Evolutionary conservation across 345 rosid species (phyloP), one percentile per base, ranked within the genome.

Genomic region (Microcos paniculata): DNA sequence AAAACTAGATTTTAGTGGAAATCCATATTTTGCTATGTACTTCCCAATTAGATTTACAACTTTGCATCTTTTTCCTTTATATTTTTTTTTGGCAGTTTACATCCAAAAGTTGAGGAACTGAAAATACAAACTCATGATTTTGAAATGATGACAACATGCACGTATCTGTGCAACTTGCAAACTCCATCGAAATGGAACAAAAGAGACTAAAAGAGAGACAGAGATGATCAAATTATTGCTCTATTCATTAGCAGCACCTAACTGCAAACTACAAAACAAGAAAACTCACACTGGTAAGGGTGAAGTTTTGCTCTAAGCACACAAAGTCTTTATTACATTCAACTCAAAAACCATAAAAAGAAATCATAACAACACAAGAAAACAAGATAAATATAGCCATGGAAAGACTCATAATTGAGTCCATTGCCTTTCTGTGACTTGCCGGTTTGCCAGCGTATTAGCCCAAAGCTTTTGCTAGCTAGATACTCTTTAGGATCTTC

Each of bases 391-490:
- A 46, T 57, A 76, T 24, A 85, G 82, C 87, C 81, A 78, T 75
- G 51, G 62, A 48, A 70, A 74, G 82, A 77, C 77, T 71, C 78
- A 4, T 62, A 16, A 38, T 18, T 7, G 90, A 87, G 91, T 78
- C 86, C 46, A 56, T 76, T 72, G 91, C 94, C 90, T 84, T 81
- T 88, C 33, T 63, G 88, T 90, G 94, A 90, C 94, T 90, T 90
- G 94, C 94, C 94, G 90, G 88, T 86, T 77, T 74, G 86, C 88
- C 80, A 38, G 6, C 73, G 82, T 78, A 73, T 72, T 78, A 71
- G 72, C 88, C 89, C 77, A 75, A 45, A 56, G 43, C 68, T 59
- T 62, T 81, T 28, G 72, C 49, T 15, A 45, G n/a, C 26, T 69
- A 18, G 15, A 14, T 38, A 46, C 62, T 38, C 26, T 28, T 6